Evolutionary conservation across 1,284 basidiomycete genomes (phyloP), one percentile per base, ranked within the genome.

Genomic region (Rhodotorula sp.): DNA sequence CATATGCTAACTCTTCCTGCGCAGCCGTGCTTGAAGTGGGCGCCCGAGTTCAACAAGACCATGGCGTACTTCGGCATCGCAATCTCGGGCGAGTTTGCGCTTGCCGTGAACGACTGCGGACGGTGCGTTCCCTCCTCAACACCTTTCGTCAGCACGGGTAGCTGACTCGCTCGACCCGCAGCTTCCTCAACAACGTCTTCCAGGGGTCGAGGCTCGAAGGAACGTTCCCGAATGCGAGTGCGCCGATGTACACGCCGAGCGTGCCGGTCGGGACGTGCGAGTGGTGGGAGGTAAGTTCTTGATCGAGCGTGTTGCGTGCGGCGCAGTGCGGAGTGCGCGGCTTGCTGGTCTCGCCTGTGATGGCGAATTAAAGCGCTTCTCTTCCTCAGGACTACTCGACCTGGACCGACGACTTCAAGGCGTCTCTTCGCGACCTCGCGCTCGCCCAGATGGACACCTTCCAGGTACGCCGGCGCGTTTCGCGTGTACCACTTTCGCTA

Each of bases 361-460:
- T n/a, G 13, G 11, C 1, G n/a, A 7, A 34, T 11, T 34, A 30
- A 51, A 16, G 0, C 24, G 16, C 18, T 18, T 2, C 0, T 5
- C 15, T 11, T 13, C 9, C 8, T 26, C 63, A 72, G 72, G 86
- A 93, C 78, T 92, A 85, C 80, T 82, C 85, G 69, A 85, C 77
- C 61, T 95, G 88, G 85, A 79, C 83, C 74, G 74, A 81, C 30
- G 77, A 80, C 10, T 87, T 84, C 79, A 93, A 91, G 80, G 77
- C 81, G 20, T 82, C 81, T 48, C 84, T 91, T 70, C 81, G 82
- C 77, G 80, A 86, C 68, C 89, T 92, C 75, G 88, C 90, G 3
- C 74, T 88, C 76, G 86, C 88, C 22, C 88, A 78, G 57, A 95
- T 95, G 92, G 91, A 93, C 79, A 88, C 75, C 5, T 67, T 73